Percentiles rank a stretch among this genome's conserved stretches.
phyloP scores from a whole-genome alignment of 148 eudicot species.

The Spergularia marina region DNA sequence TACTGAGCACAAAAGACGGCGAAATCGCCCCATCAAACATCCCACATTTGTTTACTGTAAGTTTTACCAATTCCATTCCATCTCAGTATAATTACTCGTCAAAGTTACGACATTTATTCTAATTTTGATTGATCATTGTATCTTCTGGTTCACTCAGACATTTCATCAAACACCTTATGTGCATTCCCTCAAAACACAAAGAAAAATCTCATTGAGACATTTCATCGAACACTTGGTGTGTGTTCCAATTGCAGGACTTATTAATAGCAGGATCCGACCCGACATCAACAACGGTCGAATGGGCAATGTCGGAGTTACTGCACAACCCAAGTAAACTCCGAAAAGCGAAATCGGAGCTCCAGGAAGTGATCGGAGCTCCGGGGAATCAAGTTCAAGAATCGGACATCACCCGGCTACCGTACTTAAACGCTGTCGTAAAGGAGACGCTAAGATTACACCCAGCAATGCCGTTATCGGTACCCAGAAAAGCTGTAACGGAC shows the following conservation, averaged over 20 bases:
- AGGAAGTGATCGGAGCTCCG: slow-evolving; percentile 12
- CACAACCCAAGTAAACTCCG: slow-evolving; percentile 12
- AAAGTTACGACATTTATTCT: no score
- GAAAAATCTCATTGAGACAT: not conserved
- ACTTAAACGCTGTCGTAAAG: slow-evolving; percentile 20
- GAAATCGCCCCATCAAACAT: slow-evolving; percentile 28
- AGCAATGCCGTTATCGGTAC: slow-evolving; percentile 15
- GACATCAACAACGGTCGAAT: slow-evolving; percentile 19
- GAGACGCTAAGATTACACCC: slow-evolving; percentile 29
- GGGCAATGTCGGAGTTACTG: slow-evolving; percentile 33
- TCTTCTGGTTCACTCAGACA: not conserved
- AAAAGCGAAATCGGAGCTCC: slow-evolving; percentile 18
- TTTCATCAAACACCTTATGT: no score
- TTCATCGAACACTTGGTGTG: not conserved
- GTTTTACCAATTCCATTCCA: not conserved
- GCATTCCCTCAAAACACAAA: no score
- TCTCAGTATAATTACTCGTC: no score
- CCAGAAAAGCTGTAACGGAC: slow-evolving; percentile 11
- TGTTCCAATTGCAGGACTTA: slow-evolving; percentile 1
- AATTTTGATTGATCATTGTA: no score
- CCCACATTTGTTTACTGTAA: slow-evolving; percentile 32
- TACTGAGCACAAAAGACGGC: slow-evolving; percentile 22
- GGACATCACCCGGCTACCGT: slow-evolving; percentile 24
- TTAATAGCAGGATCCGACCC: slow-evolving; percentile 24
- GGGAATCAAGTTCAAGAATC: slow-evolving; percentile 10